Base-by-base conservation (phyloP, 228 moss, liverwort and hornwort species). In the Sphagnum fallax region DNA sequence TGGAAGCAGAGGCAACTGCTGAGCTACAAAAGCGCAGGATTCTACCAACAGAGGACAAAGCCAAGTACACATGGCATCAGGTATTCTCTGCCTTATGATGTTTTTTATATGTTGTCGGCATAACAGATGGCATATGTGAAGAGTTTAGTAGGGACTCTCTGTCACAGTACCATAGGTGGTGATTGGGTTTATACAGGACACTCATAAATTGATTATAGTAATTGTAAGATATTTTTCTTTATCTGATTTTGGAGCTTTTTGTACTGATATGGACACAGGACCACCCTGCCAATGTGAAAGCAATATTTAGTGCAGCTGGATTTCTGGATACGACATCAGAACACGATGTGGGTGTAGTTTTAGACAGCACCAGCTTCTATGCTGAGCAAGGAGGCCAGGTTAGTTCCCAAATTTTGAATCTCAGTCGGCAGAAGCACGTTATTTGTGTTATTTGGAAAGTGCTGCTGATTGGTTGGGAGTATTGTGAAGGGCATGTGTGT, bases 341-440 rank as follows among this genome's bases (percentile, higher is more conserved):
- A 66, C 84, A 83, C 59, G 84, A 82, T 16, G 81, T 84, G 66
- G 87, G 87, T 61, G 71, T 88, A 60, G 84, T 88, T 59, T 77
- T 88, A 47, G 87, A 88, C 73, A 66, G 65, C 51, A 82, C 84
- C 58, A 84, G 87, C 72, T 88, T 84, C 67, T 88, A 88, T 72
- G 84, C 87, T 10, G 87, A 88, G 64, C 84, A 84, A 84, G 87
- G 87, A 74, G 87, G 87, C 52, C 87, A 87, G 81, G 83, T 87
- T 5, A 70, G 69, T 67, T 6, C 6, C 12, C 55, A 55, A 12
- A 3, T 8, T 57, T 57, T 62, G 15, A 9, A 14, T 47, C 8
- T 62, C 47, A 10, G 32, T 4, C 47, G 4, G 10, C 16, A 62
- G 5, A 8, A 8, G 5, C 62, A 5, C 16, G 13, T 16, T 62